phyloP scores from a whole-genome alignment of 768 basidiomycete species.

The Russula abietina region DNA sequence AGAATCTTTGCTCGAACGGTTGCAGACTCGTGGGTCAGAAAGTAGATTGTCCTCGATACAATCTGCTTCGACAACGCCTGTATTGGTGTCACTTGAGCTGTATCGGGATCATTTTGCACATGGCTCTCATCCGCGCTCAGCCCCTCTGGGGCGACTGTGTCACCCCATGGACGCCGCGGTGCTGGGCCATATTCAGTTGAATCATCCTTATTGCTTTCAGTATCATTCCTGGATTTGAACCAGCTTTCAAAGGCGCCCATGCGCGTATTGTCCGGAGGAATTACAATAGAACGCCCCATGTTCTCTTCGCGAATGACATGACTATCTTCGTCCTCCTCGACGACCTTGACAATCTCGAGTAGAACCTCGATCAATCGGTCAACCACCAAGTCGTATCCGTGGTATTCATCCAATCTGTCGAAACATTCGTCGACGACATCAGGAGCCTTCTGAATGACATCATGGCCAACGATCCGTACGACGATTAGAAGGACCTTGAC shows the following conservation, averaged over 20 bases:
- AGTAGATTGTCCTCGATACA: slow-evolving; percentile 78
- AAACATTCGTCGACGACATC: slow-evolving; percentile 98
- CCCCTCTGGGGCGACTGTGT: slow-evolving; percentile 28
- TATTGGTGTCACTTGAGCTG: slow-evolving; percentile 54
- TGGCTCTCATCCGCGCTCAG: slow-evolving; percentile 25
- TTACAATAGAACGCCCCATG: neutral
- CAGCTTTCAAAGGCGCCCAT: slow-evolving; percentile 58
- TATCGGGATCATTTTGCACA: slow-evolving; percentile 36
- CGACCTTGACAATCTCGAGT: slow-evolving; percentile 74
- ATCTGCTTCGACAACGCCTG: slow-evolving; percentile 81
- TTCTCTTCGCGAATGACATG: slow-evolving; percentile 21
- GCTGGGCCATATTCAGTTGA: slow-evolving; percentile 51
- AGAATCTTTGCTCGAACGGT: slow-evolving; percentile 82
- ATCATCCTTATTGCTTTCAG: slow-evolving; percentile 34
- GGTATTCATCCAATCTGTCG: slow-evolving; percentile 91
- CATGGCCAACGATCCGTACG: slow-evolving; percentile 78
- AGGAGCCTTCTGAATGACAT: slow-evolving; percentile 82
- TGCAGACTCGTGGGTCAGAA: slow-evolving; percentile 85
- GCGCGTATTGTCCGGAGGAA: slow-evolving; percentile 30
- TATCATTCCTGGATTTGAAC: slow-evolving; percentile 47
- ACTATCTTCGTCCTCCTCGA: slow-evolving; percentile 50
- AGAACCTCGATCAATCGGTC: slow-evolving; percentile 86
- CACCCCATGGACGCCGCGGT: slow-evolving; percentile 54
- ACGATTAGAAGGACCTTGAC: slow-evolving; percentile 83
- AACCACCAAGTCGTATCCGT: slow-evolving; percentile 83